Conservation (phyloP, 257 asterid species). For the Agastache rugosa region DNA sequence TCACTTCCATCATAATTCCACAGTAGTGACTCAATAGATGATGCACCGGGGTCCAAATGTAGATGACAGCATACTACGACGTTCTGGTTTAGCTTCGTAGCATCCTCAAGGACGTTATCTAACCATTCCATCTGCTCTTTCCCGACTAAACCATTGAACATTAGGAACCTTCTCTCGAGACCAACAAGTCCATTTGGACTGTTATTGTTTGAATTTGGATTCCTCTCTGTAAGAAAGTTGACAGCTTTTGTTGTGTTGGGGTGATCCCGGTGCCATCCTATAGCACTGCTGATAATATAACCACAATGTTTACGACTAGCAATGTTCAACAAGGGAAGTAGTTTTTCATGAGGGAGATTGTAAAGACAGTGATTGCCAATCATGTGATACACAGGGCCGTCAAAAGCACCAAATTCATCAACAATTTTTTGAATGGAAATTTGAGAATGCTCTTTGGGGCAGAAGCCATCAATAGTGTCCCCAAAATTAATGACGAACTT, state of each 20-base stretch:
- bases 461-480: constrained; percentile 85
- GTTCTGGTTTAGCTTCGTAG: constrained; percentile 63
- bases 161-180: constrained; percentile 75
- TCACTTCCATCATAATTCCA: constrained; percentile 91
- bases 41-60: constrained; percentile 69
- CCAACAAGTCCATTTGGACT: constrained; percentile 88
- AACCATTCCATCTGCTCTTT: constrained; percentile 84
- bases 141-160: constrained; percentile 94
- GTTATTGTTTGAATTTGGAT: constrained; percentile 84
- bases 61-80: constrained; percentile 82
- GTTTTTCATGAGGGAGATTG: constrained; percentile 84
- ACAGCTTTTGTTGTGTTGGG: constrained; percentile 66
- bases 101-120: constrained; percentile 68
- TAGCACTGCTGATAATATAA: constrained; percentile 81
- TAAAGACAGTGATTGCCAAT: constrained; percentile 97
- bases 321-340: constrained; percentile 78
- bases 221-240: constrained; percentile 62
- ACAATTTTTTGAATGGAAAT: constrained; percentile 57
- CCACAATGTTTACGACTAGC: constrained; percentile 69
- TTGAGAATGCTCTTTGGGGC: constrained; percentile 80
- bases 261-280: constrained; percentile 89
- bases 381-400: constrained; percentile 87
- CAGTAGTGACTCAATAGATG: constrained; percentile 61
- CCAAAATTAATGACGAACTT: constrained; percentile 78
- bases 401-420: constrained; percentile 51